Percentiles rank a stretch among this genome's conserved stretches.
phyloP scores from a whole-genome alignment of 139 green algal genomes.

The Penium margaritaceum region DNA sequence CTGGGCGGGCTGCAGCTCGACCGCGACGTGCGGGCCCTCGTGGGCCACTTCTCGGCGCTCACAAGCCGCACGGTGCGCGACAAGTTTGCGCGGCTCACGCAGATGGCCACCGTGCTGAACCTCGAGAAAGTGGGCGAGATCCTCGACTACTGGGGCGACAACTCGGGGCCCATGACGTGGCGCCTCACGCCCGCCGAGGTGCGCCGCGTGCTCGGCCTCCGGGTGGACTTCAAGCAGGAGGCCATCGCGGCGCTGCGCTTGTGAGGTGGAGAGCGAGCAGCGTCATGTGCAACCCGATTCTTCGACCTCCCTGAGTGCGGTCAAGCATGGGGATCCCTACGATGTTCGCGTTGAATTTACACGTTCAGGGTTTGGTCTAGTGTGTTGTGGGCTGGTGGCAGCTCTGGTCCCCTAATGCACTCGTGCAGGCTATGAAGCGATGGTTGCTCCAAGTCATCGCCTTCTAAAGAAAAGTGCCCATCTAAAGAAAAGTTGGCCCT shows the following conservation, averaged over 20 bases:
- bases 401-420: too few relatives aligned
- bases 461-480: too few relatives aligned
- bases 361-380: too few relatives aligned
- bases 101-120: slow-evolving; percentile 80
- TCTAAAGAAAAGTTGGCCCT: too few relatives aligned
- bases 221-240: slow-evolving; percentile 66
- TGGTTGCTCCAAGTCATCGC: too few relatives aligned
- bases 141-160: slow-evolving; percentile 71
- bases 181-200: slow-evolving; percentile 71
- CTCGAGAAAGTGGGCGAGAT: slow-evolving; percentile 76
- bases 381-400: too few relatives aligned
- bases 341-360: too few relatives aligned
- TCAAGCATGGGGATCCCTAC: too few relatives aligned
- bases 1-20: slow-evolving; percentile 88
- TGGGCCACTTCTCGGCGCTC: slow-evolving; percentile 63
- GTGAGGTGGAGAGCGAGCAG: slow-evolving; percentile 12
- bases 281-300: too few relatives aligned
- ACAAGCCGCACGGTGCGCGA: slow-evolving; percentile 74
- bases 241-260: slow-evolving; percentile 57
- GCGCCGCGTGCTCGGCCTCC: slow-evolving; percentile 58
- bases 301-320: too few relatives aligned
- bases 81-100: slow-evolving; percentile 79
- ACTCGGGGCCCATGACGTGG: slow-evolving; percentile 68
- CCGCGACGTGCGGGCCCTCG: slow-evolving; percentile 67
- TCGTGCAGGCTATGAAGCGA: too few relatives aligned